Evolutionary conservation across 768 basidiomycete species (phyloP), one percentile per base, ranked within the genome.

Genomic region (Auricularia sp.): DNA sequence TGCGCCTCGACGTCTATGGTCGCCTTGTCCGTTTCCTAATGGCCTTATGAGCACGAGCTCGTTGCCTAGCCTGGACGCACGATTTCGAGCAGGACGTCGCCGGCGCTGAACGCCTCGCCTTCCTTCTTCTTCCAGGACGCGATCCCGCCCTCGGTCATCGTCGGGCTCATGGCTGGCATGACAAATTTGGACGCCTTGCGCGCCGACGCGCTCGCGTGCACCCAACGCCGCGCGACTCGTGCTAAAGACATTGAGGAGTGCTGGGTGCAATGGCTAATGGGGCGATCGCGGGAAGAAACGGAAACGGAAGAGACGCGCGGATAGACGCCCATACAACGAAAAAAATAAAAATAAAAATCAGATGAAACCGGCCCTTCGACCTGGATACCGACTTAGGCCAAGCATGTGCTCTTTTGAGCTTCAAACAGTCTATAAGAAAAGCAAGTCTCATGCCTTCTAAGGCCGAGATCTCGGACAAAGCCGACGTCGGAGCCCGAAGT

Each of bases 1-100:
- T 95, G 95, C 14, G 97, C 94, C 77, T 99, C 97, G 6, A 99
- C 96, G 74, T 99, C 97, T 72, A 98, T 97, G 2, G 94, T 95
- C 16, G 96, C 91, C 76, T 93, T 93, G 81, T 94, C 92, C 54
- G 92, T 94, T 81, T 94, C 92, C 92, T 94, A 75, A 65, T 64
- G 36, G 34, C 54, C 36, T 8, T 8, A 61, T 54, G 24, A 36
- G 18, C 24, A 29, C 18, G 59, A 11, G 44, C 18, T 5, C 11
- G 39, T 63, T 6, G 10, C 18, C 45, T 63, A 56, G 64, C 75
- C 7, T 33, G 24, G 54, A 80, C 88, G 69, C 69, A 94, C 94
- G 70, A 96, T 91, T 80, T 96, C 93, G 61, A 96, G 80, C 62
- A 96, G 76, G 44, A 95, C 89, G 67, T 96, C 94, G 2, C 94